phyloP scores from a whole-genome alignment of 2,329 filamentous ascomycete species.

The Verticillium nubilum region DNA sequence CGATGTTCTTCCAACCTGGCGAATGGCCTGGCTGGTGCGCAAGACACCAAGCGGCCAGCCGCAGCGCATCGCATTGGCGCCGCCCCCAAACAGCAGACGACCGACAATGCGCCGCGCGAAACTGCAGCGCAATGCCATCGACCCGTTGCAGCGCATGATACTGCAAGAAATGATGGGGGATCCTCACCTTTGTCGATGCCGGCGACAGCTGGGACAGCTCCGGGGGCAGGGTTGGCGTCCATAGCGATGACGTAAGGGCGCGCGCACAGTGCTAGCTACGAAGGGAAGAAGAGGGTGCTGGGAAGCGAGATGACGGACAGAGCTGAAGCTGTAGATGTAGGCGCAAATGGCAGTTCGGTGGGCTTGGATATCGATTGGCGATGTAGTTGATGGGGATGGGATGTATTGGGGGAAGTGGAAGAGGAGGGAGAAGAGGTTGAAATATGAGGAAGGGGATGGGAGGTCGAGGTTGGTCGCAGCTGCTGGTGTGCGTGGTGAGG shows the following conservation, averaged over 20 bases:
- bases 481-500: background rate
- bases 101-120: background rate
- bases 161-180: background rate
- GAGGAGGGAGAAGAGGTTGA: background rate
- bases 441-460: background rate
- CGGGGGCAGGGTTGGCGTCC: slow-evolving; percentile 18
- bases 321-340: background rate
- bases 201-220: slow-evolving; percentile 13
- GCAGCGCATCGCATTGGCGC: background rate
- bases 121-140: background rate
- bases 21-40: background rate
- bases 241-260: slow-evolving; percentile 27
- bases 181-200: slow-evolving; percentile 23
- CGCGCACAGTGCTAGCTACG: background rate
- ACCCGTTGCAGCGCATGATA: slow-evolving; percentile 6
- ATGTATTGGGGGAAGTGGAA: background rate
- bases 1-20: too few species aligned
- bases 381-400: background rate
- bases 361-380: background rate
- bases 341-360: background rate
- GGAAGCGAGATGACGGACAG: background rate
- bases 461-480: background rate
- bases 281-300: background rate
- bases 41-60: background rate
- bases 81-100: background rate